These are phyloP conservation scores for Xylaria venustula DNA, from an alignment of 495 filamentous ascomycete species.

Conservation along the genomic window DNA sequence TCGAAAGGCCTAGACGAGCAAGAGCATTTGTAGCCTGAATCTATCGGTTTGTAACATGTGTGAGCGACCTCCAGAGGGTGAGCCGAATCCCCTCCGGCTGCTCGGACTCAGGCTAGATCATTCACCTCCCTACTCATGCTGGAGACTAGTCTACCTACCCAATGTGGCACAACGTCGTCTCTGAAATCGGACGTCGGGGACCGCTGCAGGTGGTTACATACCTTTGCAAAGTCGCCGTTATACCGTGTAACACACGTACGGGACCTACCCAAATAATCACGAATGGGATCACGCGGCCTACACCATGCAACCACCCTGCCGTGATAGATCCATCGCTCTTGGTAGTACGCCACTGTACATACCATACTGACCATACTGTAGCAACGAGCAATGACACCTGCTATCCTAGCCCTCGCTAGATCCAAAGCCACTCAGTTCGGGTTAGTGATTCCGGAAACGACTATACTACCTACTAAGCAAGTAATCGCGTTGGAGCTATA, in stretches of 20 bases:
- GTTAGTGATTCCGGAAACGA: slow-evolving; percentile 4
- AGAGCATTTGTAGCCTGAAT: no score
- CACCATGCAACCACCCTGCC: slow-evolving; percentile 9
- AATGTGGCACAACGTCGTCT: slow-evolving; percentile 1
- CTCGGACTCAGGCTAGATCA: no score
- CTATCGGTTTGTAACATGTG: no score
- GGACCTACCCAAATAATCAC: neutral
- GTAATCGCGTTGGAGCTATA: slow-evolving; percentile 1
- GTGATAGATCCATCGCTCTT: slow-evolving; percentile 1
- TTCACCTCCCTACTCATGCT: neutral
- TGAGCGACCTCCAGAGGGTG: no score
- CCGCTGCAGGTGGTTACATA: neutral
- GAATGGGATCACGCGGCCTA: no score
- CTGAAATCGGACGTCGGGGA: neutral
- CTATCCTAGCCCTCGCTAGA: slow-evolving; percentile 3
- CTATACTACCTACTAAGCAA: no score
- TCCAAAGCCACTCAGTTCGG: neutral
- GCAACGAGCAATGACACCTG: slow-evolving; percentile 11
- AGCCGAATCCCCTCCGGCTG: no score
- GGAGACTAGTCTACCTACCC: neutral
- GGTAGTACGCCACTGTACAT: no score
- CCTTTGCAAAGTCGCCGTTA: neutral
- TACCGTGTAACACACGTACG: slow-evolving; percentile 1
- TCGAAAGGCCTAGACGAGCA: no score
- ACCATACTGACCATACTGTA: neutral